Percentiles rank a stretch among this genome's conserved stretches.
Conservation (phyloP, 169 alveolate species). For the Eimeria acervulina region DNA sequence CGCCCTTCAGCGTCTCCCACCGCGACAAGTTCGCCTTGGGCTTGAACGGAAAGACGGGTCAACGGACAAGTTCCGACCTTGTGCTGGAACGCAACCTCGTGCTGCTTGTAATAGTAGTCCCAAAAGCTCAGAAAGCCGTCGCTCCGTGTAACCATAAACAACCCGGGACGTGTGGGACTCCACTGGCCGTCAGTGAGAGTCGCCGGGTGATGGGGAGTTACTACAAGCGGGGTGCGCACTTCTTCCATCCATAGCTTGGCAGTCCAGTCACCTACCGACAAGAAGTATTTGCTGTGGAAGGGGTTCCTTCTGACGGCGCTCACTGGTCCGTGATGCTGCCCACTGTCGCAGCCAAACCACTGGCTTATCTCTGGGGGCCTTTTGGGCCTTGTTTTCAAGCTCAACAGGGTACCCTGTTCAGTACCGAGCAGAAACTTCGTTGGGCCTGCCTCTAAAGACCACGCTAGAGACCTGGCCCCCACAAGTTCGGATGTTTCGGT, state of each 20-base stretch:
- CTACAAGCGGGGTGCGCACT: conserved; percentile 96
- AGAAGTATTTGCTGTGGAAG: conserved; percentile 93
- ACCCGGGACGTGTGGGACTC: conserved; percentile 96
- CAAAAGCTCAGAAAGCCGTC: conserved; percentile 95
- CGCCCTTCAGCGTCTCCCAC: conserved; percentile 96
- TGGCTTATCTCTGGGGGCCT: conserved; percentile 84
- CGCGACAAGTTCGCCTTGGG: conserved; percentile 91
- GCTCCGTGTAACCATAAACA: conserved; percentile 89
- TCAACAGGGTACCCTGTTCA: conserved; percentile 94
- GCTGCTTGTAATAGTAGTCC: conserved; percentile 95
- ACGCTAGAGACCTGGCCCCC: conserved; percentile 95
- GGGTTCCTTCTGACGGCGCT: conserved; percentile 93
- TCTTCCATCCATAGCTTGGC: conserved; percentile 96
- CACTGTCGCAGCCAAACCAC: conserved; percentile 82
- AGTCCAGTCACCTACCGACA: conserved; percentile 97
- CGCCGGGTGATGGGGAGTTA: conserved; percentile 94
- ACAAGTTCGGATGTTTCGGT: conserved; percentile 75
- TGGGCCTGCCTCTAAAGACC: conserved; percentile 96
- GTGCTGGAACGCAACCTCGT: conserved; percentile 95
- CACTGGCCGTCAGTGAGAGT: conserved; percentile 94
- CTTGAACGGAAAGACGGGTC: conserved; percentile 54
- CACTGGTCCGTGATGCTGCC: conserved; percentile 96
- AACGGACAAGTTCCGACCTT: conserved; percentile 90
- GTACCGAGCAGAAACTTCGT: conserved; percentile 95
- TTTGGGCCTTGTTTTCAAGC: conserved; percentile 95